phyloP scores from a whole-genome alignment of 768 basidiomycete species.

The Hortiboletus campestris region DNA sequence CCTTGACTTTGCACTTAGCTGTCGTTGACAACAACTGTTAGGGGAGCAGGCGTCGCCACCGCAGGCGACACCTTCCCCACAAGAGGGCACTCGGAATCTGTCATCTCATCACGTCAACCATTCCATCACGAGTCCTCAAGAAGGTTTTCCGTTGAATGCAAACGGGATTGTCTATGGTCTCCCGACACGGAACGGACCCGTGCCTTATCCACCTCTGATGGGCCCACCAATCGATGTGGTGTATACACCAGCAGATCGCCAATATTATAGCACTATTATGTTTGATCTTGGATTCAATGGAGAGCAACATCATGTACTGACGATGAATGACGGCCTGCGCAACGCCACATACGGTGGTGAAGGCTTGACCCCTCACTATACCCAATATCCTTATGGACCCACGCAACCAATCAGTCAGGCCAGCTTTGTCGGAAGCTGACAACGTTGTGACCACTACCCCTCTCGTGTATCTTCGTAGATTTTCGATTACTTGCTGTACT shows the following conservation, averaged over 20 bases:
- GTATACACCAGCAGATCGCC: slow-evolving; percentile 51
- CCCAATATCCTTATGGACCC: slow-evolving; percentile 33
- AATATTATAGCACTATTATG: slow-evolving; percentile 76
- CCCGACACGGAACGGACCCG: slow-evolving; percentile 12
- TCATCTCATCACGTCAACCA: slow-evolving; percentile 17
- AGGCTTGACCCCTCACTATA: slow-evolving; percentile 34
- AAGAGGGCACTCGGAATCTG: slow-evolving; percentile 12
- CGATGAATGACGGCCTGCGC: slow-evolving; percentile 25
- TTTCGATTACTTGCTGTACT: slow-evolving; percentile 1
- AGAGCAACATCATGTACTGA: slow-evolving; percentile 26
- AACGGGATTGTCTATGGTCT: slow-evolving; percentile 13
- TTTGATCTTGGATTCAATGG: slow-evolving; percentile 68
- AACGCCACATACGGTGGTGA: slow-evolving; percentile 32
- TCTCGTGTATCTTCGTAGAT: slow-evolving; percentile 2
- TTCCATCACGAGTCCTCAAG: slow-evolving; percentile 14
- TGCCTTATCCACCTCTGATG: slow-evolving; percentile 31
- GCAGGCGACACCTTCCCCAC: slow-evolving; percentile 27
- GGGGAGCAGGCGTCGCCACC: slow-evolving; percentile 21
- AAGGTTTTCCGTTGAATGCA: slow-evolving; percentile 17
- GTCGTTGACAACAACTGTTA: slow-evolving; percentile 13
- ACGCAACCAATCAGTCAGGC: slow-evolving; percentile 24
- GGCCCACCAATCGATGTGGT: slow-evolving; percentile 25
- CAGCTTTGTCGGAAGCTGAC: slow-evolving; percentile 23
- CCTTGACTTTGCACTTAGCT: background rate
- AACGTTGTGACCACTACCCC: background rate